These are phyloP conservation scores for Oryza punctata DNA, from an alignment of 176 grass and related monocot species.

Conservation along the genomic window DNA sequence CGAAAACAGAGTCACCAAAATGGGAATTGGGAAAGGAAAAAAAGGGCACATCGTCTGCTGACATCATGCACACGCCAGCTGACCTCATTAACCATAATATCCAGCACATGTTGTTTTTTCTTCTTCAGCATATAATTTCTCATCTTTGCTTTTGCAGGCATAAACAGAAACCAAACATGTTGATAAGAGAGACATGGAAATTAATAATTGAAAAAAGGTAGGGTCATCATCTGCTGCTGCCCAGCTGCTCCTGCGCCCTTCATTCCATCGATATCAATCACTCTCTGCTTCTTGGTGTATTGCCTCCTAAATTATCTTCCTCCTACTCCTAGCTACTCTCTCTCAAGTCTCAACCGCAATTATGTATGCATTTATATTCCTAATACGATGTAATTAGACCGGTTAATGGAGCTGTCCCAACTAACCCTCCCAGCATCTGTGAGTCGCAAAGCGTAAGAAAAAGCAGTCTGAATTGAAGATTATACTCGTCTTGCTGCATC, in stretches of 20 bases:
- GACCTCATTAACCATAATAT: neutral
- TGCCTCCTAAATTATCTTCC: neutral
- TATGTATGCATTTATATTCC: neutral
- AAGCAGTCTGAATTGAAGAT: neutral
- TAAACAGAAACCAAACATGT: neutral
- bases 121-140: neutral
- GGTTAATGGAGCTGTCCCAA: neutral
- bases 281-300: neutral
- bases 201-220: neutral
- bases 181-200: neutral
- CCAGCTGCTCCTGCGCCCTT: neutral
- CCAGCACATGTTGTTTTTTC: neutral
- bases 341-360: neutral
- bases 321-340: neutral
- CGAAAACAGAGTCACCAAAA: no score
- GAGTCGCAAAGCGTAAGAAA: neutral
- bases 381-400: neutral
- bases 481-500: neutral
- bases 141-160: neutral
- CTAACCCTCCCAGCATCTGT: neutral
- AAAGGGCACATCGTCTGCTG: neutral
- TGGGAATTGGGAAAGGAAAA: neutral
- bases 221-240: neutral
- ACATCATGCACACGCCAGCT: constrained; percentile 8
- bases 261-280: neutral